Evolutionary conservation across 2,329 filamentous ascomycete genomes (phyloP), one percentile per base, ranked within the genome.

Genomic region (Xylaria sp.): DNA sequence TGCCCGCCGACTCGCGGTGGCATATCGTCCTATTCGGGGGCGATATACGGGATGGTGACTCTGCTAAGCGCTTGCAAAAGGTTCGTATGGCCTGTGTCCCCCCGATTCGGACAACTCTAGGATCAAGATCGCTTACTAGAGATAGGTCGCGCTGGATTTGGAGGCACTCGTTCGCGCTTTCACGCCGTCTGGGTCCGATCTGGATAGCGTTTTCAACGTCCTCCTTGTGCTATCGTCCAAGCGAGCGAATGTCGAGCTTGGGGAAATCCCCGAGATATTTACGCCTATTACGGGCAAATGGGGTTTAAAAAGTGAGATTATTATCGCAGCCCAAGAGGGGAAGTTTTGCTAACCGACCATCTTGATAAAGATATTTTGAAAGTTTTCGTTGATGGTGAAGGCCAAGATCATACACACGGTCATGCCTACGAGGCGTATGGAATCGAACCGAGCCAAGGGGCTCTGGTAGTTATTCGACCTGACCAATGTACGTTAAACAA

Each of bases 371-470:
- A 86, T 74, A 75, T 89, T 0, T 84, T 88, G 71, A 90, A 90
- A 68, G 82, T 86, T 1, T 90, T 85, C 73, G 80, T 84, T 36
- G 86, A 88, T 54, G 86, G 88, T 48, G 81, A 85, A 62, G 85
- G 82, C 72, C 86, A 87, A 73, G 84, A 86, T 67, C 84, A 86
- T 65, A 81, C 82, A 1, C 85, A 89, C 65, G 87, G 87, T 0
- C 82, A 86, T 53, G 85, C 85, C 1, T 90, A 90, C 70, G 80
- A 87, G 57, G 79, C 79, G 8, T 88, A 88, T 50, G 86, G 86
- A 0, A 79, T 90, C 12, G 81, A 85, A 63, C 76, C 81, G 0
- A 70, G 77, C 4, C 65, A 76, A 36, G 85, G 86, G 0, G 84
- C 82, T 0, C 69, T 89, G 4, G 81, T 87, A 0, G 79, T 90